Evolutionary conservation across 1,139 yeast genomes (phyloP), one percentile per base, ranked within the genome.

Genomic region (Starmera stellimalicola): DNA sequence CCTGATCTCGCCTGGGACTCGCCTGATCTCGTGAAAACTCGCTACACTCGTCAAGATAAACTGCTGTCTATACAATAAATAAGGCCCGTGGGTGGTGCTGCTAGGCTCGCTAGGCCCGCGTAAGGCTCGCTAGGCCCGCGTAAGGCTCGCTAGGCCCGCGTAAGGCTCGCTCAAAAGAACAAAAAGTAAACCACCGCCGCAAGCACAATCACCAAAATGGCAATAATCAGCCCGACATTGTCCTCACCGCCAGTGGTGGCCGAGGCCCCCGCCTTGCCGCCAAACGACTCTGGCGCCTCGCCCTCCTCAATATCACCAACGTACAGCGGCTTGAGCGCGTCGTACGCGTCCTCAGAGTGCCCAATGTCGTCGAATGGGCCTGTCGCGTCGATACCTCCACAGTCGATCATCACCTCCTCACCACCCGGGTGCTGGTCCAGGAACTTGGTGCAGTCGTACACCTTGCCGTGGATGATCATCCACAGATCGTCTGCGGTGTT

Each of bases 351-450:
- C 46, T 88, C 96, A 27, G 97, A 87, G 62, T 91, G 99, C 27
- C 98, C 98, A 53, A 91, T 88, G 56, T 91, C 98, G 42, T 84
- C 87, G 55, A 91, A 91, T 25, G 94, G 88, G 47, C 78, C 91
- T 31, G 98, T 88, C 39, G 95, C 94, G 58, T 93, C 98, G 37
- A 68, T 66, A 45, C 98, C 98, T 39, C 91, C 97, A 49, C 77
- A 73, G 54, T 93, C 98, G 36, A 81, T 63, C 48, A 91, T 70
- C 33, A 91, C 95, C 61, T 93, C 98, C 61, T 87, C 97, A 55
- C 99, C 99, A 66, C 99, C 99, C 50, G 95, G 95, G 63, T 91
- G 99, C 65, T 91, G 97, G 52, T 88, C 96, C 41, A 88, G 61
- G 60, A 88, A 91, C 45, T 67, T 64, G 36, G 94, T 64, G 41